These are phyloP conservation scores for Amyloporia xantha DNA, from an alignment of 768 basidiomycete genomes.

Conservation along the genomic window DNA sequence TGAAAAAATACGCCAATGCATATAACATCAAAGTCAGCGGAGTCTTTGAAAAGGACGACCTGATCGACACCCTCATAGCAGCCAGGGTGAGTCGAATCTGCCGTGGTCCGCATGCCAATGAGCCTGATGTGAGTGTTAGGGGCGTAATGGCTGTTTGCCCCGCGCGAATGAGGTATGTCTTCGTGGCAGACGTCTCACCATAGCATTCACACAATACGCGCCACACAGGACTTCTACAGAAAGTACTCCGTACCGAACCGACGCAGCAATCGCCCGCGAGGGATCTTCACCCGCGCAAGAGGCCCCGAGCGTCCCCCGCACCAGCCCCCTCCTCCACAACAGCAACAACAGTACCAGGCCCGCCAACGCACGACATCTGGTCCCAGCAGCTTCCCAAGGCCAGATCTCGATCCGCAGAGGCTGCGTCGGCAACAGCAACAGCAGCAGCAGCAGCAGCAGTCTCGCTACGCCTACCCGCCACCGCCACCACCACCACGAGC, in stretches of 20 bases:
- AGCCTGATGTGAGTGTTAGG: conserved; percentile 30
- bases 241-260: conserved; percentile 53
- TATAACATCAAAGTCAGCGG: conserved; percentile 60
- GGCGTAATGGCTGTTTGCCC: conserved; percentile 54
- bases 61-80: conserved; percentile 56
- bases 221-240: conserved; percentile 48
- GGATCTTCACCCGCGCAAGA: conserved; percentile 41
- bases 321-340: conserved; percentile 14
- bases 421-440: conserved; percentile 4
- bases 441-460: conserved; percentile 2
- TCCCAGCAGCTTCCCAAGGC: conserved; percentile 41
- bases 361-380: conserved; percentile 23
- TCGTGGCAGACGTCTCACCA: no score
- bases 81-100: conserved; percentile 36
- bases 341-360: conserved; percentile 14
- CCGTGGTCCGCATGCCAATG: no score
- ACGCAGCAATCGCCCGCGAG: conserved; percentile 24
- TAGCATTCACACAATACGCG: no score
- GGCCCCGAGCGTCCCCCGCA: conserved; percentile 22
- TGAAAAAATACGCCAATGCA: conserved; percentile 63
- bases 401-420: conserved; percentile 45
- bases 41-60: conserved; percentile 72
- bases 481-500: conserved; percentile 7
- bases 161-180: conserved; percentile 47
- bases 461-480: conserved; percentile 9